Conservation (phyloP, 2,329 filamentous ascomycete species). For the Pseudofabraea citricarpa region DNA sequence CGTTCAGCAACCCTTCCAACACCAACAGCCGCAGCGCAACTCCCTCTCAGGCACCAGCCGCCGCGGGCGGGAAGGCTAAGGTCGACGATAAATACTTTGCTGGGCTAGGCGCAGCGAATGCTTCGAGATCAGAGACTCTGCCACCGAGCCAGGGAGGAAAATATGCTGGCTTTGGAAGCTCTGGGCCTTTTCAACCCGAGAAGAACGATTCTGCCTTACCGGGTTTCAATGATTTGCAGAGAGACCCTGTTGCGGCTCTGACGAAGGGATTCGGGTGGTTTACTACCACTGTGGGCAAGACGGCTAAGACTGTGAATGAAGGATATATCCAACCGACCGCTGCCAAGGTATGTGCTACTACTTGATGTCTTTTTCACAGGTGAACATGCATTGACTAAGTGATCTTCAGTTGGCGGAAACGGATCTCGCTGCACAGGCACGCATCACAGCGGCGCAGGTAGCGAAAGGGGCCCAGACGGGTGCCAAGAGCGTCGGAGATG, state of each 20-base stretch:
- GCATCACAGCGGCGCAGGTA: constrained; percentile 58
- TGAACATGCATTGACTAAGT: not conserved
- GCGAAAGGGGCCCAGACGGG: constrained; percentile 64
- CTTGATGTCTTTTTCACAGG: constrained; percentile 6
- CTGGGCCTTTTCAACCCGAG: constrained; percentile 43
- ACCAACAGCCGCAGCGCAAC: constrained; percentile 24
- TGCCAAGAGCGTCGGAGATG: constrained; percentile 70
- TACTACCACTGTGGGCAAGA: constrained; percentile 78
- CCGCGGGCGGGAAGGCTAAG: constrained; percentile 45
- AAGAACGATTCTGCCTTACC: constrained; percentile 47
- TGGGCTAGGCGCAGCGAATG: constrained; percentile 77
- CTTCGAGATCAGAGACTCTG: constrained; percentile 64
- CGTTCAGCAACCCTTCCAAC: constrained; percentile 8
- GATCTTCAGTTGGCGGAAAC: constrained; percentile 67
- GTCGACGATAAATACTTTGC: constrained; percentile 90
- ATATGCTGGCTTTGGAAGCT: constrained; percentile 85
- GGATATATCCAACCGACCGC: constrained; percentile 90
- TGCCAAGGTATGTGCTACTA: constrained; percentile 60
- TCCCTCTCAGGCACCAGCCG: constrained; percentile 22
- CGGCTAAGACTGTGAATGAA: constrained; percentile 86
- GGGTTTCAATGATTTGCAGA: constrained; percentile 81
- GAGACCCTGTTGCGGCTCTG: constrained; percentile 81
- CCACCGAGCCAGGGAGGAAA: constrained; percentile 90
- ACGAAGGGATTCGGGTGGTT: constrained; percentile 96
- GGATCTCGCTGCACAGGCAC: constrained; percentile 67